A percentile compares a stretch with the other conserved stretches of the same genome.
Evolutionary conservation across 108 stramenopile genomes (phyloP).

Genomic region (Schizochytrium sp.): DNA sequence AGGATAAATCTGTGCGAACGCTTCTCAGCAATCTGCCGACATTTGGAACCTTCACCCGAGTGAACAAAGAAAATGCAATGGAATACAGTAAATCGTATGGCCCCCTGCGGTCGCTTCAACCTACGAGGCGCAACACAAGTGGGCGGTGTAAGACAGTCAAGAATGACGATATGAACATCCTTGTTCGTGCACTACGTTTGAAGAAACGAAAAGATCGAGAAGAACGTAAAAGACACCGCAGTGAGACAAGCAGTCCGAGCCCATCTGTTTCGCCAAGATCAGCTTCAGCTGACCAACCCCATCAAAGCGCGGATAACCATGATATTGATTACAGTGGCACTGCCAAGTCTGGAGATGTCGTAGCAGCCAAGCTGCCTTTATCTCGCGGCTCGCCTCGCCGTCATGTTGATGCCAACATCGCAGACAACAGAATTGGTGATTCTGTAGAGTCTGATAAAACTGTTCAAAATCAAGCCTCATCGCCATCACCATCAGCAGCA

Average conservation of each 20-base stretch:
- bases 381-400: too few species aligned
- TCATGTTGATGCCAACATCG: too few species aligned
- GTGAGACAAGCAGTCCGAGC: neutral
- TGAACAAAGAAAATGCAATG: neutral
- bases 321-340: too few species aligned
- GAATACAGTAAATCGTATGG: neutral
- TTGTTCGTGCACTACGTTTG: constrained; percentile 52
- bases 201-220: constrained; percentile 56
- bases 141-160: constrained; percentile 26
- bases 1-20: neutral
- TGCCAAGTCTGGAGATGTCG: too few species aligned
- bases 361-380: too few species aligned
- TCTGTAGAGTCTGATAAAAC: too few species aligned
- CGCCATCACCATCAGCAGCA: too few species aligned
- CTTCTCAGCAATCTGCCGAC: neutral
- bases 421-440: too few species aligned
- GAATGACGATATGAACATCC: constrained; percentile 54
- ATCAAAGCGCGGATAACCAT: too few species aligned
- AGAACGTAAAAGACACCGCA: neutral
- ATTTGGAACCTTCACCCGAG: neutral
- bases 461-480: too few species aligned
- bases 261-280: neutral
- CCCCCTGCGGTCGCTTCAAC: neutral
- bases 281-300: too few species aligned
- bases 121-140: neutral